Evolutionary conservation across 164 flowering plant genomes (phyloP), one percentile per base, ranked within the genome.

Genomic region (Umbilicus rupestris): DNA sequence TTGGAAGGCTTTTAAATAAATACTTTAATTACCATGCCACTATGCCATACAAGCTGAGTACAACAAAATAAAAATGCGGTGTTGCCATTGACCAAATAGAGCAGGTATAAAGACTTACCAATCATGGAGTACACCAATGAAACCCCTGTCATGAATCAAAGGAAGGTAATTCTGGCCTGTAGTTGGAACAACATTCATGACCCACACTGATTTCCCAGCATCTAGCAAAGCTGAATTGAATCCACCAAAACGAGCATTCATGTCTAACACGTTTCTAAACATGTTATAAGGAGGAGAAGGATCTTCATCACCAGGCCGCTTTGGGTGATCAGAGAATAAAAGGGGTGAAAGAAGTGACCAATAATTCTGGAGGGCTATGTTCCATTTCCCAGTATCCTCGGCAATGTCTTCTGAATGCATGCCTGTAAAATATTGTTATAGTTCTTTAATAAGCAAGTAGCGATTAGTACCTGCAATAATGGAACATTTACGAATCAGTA

Each of bases 281-380:
- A 95, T 95, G 82, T 95, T 92, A 73, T 71, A 88, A 58, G 99
- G 99, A 24, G 99, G 96, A 47, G 89, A 82, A 63, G 99, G 98
- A 82, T 92, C 99, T 78, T 95, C 99, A 73, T 87, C 98, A 6
- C 99, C 98, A 35, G 98, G 99, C 73, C 99, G 83, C 78, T 95
- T 95, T 10, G 99, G 99, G 76, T 92, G 99, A 78, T 95, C 99
- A 1, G 98, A 95, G 82, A 95, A 95, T 68, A 95, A 84, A 12
- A 87, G 65, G 19, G 99, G 99, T 29, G 99, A 92, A 14, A 95
- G 87, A 29, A 95, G 87, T 68, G 99, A 88, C 99, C 99, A 95
- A 73, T 87, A 95, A 66, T 92, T 82, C 2, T 71, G 76, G 35
- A 95, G 77, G 9, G 85, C 80, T 62, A 73, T 62, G 46, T 75